phyloP scores from a whole-genome alignment of 2,329 filamentous ascomycete species.

The Aspergillus jensenii region DNA sequence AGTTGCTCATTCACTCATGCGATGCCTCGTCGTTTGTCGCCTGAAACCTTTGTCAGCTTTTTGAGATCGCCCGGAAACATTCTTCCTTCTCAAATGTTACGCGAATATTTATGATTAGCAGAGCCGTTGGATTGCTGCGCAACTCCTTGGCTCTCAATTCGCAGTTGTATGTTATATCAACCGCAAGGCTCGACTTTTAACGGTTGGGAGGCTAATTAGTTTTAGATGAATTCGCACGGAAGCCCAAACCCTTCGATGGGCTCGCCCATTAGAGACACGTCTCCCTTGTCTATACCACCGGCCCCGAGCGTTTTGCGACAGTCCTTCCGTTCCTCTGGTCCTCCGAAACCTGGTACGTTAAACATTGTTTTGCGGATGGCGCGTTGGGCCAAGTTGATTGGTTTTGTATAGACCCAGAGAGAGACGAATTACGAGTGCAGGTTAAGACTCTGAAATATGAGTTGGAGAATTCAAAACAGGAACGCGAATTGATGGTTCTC shows the following conservation, averaged over 20 bases:
- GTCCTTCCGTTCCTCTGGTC: constrained; percentile 34
- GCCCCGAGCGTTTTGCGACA: constrained; percentile 37
- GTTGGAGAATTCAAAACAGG: constrained; percentile 81
- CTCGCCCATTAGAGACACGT: constrained; percentile 57
- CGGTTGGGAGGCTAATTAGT: constrained; percentile 6
- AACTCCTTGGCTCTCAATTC: neutral
- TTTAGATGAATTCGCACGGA: constrained; percentile 38
- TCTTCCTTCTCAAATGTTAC: neutral
- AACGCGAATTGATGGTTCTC: constrained; percentile 75
- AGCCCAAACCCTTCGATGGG: constrained; percentile 60
- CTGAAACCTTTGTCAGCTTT: neutral
- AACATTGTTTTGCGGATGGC: neutral
- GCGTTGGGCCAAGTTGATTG: constrained; percentile 11
- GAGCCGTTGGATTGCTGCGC: neutral
- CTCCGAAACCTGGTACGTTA: constrained; percentile 38
- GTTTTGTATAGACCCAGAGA: constrained; percentile 41
- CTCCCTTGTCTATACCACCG: constrained; percentile 36
- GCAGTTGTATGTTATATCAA: constrained; percentile 2
- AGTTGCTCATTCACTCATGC: constrained; percentile 8
- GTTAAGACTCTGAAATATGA: constrained; percentile 86
- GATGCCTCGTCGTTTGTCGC: constrained; percentile 2
- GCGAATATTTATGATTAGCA: neutral
- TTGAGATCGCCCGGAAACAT: neutral
- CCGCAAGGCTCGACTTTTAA: neutral
- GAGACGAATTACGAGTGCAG: constrained; percentile 84